Base-by-base conservation (phyloP, 805 yeast genomes). In the Suhomyces kilbournensis region DNA sequence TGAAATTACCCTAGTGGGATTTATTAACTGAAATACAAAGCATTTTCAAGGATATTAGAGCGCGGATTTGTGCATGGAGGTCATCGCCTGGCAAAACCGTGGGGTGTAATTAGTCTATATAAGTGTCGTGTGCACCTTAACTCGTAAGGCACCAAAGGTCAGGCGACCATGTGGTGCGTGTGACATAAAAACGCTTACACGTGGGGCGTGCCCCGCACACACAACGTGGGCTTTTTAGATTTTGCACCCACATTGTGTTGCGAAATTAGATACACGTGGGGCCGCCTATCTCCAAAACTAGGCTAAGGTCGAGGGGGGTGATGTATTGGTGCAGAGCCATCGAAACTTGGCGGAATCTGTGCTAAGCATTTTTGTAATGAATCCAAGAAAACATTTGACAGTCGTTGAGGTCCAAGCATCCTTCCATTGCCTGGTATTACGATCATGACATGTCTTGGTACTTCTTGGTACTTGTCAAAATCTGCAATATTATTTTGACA, bases 131-230 rank as follows among this genome's bases (percentile, higher is more conserved):
- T 38, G 42, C 42, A 10, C 23, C 22, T 42, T 42, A 42, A 9
- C 12, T n/a, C 23, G 22, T 23, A 17, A 9, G 14, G 12, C 32
- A 4, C 14, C 32, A 28, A 28, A 12, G n/a, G 14, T 28, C 32
- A 28, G n/a, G 32, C 32, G 32, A 28, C 14, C 17, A 44, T 15
- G 32, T 25, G 32, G 12, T 23, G 25, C 20, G 30, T 23, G 19
- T 14, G n/a, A 44, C 28, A 14, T 12, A n/a, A 44, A 44, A 19
- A 44, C 6, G 17, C 22, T 38, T 30, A 42, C 50, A 52, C 54
- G 54, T 52, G 54, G 54, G 54, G 35, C 54, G 52, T 52, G 54
- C 39, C 44, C 34, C 19, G 14, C 34, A 44, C 54, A 15, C 19
- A 32, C 46, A 48, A 52, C 52, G 54, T 52, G 54, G 52, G 49